Percentiles rank a stretch among this genome's conserved stretches.
Evolutionary conservation across 73 alveolate genomes (phyloP).

Genomic region (Paramecium biaurelia): DNA sequence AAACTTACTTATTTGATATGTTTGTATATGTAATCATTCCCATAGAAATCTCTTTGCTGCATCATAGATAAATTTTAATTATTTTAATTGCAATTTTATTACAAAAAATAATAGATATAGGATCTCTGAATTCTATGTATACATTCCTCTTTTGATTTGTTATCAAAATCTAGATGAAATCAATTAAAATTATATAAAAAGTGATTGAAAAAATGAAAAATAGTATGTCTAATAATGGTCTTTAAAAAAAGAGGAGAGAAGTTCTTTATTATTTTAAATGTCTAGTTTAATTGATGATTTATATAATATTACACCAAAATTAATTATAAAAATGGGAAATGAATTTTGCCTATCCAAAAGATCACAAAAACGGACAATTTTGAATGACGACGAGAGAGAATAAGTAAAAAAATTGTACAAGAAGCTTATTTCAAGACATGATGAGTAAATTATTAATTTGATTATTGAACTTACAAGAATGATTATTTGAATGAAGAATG

Average conservation of each 20-base stretch:
- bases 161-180: background rate
- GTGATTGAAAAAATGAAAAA: background rate
- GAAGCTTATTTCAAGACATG: background rate
- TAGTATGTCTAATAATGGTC: background rate
- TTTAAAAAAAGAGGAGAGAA: background rate
- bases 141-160: background rate
- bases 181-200: too few species aligned
- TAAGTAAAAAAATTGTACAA: background rate
- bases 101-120: background rate
- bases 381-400: background rate
- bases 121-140: background rate
- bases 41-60: conserved; percentile 35
- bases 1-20: background rate
- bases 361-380: background rate
- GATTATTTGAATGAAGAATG: conserved; percentile 31
- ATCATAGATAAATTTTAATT: background rate
- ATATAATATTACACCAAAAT: background rate
- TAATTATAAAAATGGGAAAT: conserved; percentile 25
- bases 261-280: background rate
- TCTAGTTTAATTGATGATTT: background rate
- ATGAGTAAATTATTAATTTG: conserved; percentile 35
- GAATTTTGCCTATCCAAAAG: conserved; percentile 20
- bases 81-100: background rate
- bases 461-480: conserved; percentile 14
- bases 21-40: conserved; percentile 28